Evolutionary conservation across 2,329 filamentous ascomycete genomes (phyloP).

Genomic region (Mycosphaerella arachidis): DNA sequence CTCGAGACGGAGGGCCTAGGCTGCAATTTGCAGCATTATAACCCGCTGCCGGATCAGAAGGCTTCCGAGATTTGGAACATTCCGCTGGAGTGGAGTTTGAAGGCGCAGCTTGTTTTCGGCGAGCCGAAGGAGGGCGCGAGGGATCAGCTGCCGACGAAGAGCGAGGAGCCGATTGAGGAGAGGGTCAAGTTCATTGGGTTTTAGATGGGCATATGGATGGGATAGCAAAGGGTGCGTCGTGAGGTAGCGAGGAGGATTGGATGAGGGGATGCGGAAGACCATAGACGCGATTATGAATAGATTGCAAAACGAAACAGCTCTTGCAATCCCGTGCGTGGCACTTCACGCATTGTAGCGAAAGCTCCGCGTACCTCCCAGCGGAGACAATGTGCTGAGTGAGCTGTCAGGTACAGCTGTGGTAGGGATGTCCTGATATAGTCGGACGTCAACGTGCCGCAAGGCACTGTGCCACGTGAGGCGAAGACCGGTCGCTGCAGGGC

Average conservation of each 20-base stretch:
- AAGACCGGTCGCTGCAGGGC: too few relatives aligned
- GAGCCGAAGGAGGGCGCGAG: conserved; percentile 43
- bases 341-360: too few relatives aligned
- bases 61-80: conserved; percentile 66
- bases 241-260: not conserved
- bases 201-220: conserved; percentile 2
- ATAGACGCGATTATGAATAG: too few relatives aligned
- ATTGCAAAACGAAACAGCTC: too few relatives aligned
- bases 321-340: too few relatives aligned
- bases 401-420: too few relatives aligned
- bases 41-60: conserved; percentile 73
- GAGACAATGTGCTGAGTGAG: too few relatives aligned
- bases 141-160: conserved; percentile 25
- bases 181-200: conserved; percentile 29
- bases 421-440: too few relatives aligned
- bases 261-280: too few relatives aligned
- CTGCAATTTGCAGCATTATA: conserved; percentile 90
- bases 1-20: conserved; percentile 80
- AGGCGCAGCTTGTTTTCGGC: conserved; percentile 76
- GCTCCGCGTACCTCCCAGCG: too few relatives aligned
- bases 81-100: conserved; percentile 68
- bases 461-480: too few relatives aligned
- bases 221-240: not conserved
- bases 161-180: conserved; percentile 28
- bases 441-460: too few relatives aligned